phyloP scores from a whole-genome alignment of 495 filamentous ascomycete genomes.

The Polyplosphaeria fusca region DNA sequence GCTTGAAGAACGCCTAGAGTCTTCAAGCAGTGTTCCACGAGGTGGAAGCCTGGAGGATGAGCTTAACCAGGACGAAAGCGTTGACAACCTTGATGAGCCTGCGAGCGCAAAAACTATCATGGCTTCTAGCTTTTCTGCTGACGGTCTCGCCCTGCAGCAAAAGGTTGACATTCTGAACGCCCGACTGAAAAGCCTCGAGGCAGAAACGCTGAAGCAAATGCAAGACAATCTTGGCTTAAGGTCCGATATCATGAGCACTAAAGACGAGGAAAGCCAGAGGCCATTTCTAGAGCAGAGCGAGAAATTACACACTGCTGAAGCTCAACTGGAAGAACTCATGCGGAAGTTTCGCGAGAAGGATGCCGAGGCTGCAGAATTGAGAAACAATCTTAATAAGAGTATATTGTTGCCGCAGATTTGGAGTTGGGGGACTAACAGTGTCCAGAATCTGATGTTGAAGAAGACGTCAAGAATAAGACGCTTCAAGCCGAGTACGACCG shows the following conservation, averaged over 20 bases:
- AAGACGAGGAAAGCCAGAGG: conserved; percentile 28
- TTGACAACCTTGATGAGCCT: conserved; percentile 16
- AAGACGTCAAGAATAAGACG: conserved; percentile 11
- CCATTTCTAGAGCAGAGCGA: conserved; percentile 34
- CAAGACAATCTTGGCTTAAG: conserved; percentile 39
- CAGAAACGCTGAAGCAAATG: conserved; percentile 37
- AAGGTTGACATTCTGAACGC: conserved; percentile 34
- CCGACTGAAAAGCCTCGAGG: conserved; percentile 33
- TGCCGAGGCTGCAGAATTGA: conserved; percentile 35
- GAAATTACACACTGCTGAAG: conserved; percentile 38
- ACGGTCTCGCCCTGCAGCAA: conserved; percentile 33
- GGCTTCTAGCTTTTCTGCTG: conserved; percentile 12
- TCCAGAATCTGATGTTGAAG: conserved; percentile 21
- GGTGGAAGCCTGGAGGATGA: conserved; percentile 32
- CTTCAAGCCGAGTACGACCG: conserved; percentile 27
- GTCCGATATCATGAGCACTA: conserved; percentile 24
- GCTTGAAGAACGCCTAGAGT: conserved; percentile 51
- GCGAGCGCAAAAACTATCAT: conserved; percentile 7
- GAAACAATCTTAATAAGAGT: conserved; percentile 49
- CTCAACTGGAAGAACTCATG: conserved; percentile 22
- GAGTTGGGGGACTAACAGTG: background rate
- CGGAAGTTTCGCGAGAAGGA: conserved; percentile 30
- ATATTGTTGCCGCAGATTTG: conserved; percentile 21
- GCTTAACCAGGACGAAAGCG: conserved; percentile 18
- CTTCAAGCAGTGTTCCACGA: conserved; percentile 13